Conservation (phyloP, 2,329 filamentous ascomycete species). For the Sarocladium brachiariae region DNA sequence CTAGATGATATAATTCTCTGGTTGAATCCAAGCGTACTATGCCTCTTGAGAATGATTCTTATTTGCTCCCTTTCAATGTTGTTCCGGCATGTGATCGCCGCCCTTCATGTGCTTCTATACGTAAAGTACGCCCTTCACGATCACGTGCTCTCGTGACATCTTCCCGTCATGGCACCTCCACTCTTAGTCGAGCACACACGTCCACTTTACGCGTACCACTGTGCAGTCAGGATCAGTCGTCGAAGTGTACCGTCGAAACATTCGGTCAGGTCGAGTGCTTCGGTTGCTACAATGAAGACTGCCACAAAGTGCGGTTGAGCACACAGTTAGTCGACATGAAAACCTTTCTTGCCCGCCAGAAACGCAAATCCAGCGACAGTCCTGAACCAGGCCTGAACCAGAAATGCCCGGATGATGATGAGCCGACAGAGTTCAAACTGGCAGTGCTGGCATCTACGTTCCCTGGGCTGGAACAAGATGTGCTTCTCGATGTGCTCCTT, state of each 20-base stretch:
- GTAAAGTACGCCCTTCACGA: constrained; percentile 4
- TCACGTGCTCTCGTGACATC: constrained; percentile 6
- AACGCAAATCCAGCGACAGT: constrained; percentile 36
- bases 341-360: constrained; percentile 47
- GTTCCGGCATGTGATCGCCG: too few relatives aligned
- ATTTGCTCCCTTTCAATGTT: too few relatives aligned
- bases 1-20: too few relatives aligned
- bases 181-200: background rate
- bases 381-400: background rate
- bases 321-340: constrained; percentile 41
- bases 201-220: background rate
- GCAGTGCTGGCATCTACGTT: constrained; percentile 76
- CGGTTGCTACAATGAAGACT: background rate
- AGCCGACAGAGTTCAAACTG: constrained; percentile 85
- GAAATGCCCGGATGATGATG: constrained; percentile 42
- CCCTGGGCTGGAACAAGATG: constrained; percentile 54
- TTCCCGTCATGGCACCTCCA: background rate
- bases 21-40: too few relatives aligned
- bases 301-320: background rate
- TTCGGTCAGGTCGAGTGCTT: too few relatives aligned
- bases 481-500: constrained; percentile 71
- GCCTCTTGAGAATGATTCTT: too few relatives aligned
- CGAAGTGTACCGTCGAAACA: too few relatives aligned
- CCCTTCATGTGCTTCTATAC: too few relatives aligned
- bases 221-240: too few relatives aligned